A percentile compares a stretch with the other conserved stretches of the same genome.
These are phyloP conservation scores for Hibiscus mutabilis DNA, from an alignment of 345 rosid genomes.

Conservation along the genomic window DNA sequence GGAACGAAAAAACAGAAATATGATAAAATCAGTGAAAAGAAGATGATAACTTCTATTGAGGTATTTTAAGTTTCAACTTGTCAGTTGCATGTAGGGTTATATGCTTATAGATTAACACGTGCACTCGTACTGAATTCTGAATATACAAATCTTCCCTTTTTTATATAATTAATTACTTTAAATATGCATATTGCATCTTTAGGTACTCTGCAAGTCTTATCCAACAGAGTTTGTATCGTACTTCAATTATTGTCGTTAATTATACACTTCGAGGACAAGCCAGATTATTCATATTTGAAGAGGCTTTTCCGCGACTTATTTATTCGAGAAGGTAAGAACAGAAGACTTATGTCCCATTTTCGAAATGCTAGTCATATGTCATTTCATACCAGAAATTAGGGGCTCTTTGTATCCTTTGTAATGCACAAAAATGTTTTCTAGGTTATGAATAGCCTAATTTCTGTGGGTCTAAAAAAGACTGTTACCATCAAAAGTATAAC, in stretches of 20 bases:
- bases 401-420: neutral
- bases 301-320: constrained; percentile 64
- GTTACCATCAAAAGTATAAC: neutral
- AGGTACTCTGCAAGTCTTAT: constrained; percentile 26
- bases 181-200: neutral
- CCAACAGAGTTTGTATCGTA: constrained; percentile 57
- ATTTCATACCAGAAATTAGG: neutral
- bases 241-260: constrained; percentile 61
- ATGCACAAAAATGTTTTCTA: neutral
- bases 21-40: no score
- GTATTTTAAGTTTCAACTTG: no score
- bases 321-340: constrained; percentile 59
- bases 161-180: no score
- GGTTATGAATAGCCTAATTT: neutral
- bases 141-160: no score
- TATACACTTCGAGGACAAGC: constrained; percentile 69
- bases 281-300: constrained; percentile 67
- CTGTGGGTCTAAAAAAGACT: neutral
- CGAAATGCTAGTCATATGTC: no score
- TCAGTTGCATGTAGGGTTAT: no score
- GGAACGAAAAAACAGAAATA: no score
- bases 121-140: no score
- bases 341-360: no score
- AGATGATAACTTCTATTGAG: no score
- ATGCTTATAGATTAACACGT: no score